Evolutionary conservation across 139 green algal species (phyloP), one percentile per base, ranked within the genome.

Genomic region (Zygnema cylindricum): DNA sequence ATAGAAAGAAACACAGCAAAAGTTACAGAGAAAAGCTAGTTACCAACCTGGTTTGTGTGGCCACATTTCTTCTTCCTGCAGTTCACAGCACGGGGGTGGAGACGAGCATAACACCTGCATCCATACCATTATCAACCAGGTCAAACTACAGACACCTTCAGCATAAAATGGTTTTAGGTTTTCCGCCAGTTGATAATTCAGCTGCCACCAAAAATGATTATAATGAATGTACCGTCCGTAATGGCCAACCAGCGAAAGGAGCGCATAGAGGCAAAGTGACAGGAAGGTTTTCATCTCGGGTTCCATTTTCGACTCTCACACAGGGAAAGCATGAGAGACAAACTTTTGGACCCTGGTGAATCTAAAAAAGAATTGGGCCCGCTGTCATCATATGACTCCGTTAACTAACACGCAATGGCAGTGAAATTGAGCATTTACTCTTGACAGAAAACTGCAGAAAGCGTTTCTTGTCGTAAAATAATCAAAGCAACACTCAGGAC

Each of bases 21-120:
- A 78, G 54, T 23, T 57, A 1, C 2, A 79, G 23, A 57, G 54
- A 36, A 3, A 76, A 39, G 49, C 36, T 82, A 30, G 54, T 42
- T 22, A 22, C 84, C 41, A 39, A 90, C 76, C 94, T 96, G 93
- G 92, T 93, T 95, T 79, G 89, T 96, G 92, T 96, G 96, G 23
- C 96, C 96, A 91, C 96, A 98, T 91, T 96, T 98, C 95, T 99
- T 96, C 93, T 98, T 98, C 84, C 96, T 93, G 96, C 98, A 99
- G 95, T 99, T 99, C 41, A 94, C 95, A 54, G 98, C 98, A 75
- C 96, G 94, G 1, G 98, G 97, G 94, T 98, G 97, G 92, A 99
- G 95, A 91, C 98, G 96, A 32, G 98, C 98, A 88, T 99, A 99
- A 96, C 98, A 99, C 95, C 85, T 94, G 91, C 49, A 79, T 79